Evolutionary conservation across 2,329 filamentous ascomycete species (phyloP), one percentile per base, ranked within the genome.

Genomic region (Colletotrichum sp.): DNA sequence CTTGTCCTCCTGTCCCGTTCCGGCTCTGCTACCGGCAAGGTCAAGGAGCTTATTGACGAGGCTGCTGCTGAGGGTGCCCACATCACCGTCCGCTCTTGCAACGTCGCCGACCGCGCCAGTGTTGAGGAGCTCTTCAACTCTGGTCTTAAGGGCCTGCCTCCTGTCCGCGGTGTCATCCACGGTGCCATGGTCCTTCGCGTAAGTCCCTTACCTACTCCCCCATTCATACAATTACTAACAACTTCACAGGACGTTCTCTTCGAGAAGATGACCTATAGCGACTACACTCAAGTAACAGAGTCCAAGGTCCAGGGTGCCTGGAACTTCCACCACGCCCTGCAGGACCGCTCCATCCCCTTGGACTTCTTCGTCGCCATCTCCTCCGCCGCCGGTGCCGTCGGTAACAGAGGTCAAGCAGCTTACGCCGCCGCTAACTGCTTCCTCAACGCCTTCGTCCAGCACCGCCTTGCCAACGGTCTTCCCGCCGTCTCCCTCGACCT

Each of bases 361-460:
- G 88, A 90, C 80, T 91, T 92, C 82, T 91, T 91, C 81, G 83
- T 90, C 28, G 85, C 87, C 30, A 86, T 90, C n/a, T 91, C 90
- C 0, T 89, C 89, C 5, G 86, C 87, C 1, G 87, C 88, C 4
- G 86, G 89, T n/a, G 84, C 88, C 3, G 88, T 90, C 16, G 89
- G 89, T 1, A 88, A 89, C 80, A 84, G 84, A 62, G 88, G 87
- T 0, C 89, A 91, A 76, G 87, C 89, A 7, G 88, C 89, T 5
- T 92, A 92, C 79, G 84, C 86, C 4, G 87, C 88, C 0, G 89
- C 85, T 34, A 90, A 90, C 79, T 84, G 85, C 52, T 90, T 87
- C 82, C 81, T 89, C 16, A 84, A 88, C 70, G 82, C 84, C 4
- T 82, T 89, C 32, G 86, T 85, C 9, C 83, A 85, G 52, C 83